A percentile compares a stretch with the other conserved stretches of the same genome.
Evolutionary conservation across 805 yeast genomes (phyloP).

Genomic region (Candida rishiriensis): DNA sequence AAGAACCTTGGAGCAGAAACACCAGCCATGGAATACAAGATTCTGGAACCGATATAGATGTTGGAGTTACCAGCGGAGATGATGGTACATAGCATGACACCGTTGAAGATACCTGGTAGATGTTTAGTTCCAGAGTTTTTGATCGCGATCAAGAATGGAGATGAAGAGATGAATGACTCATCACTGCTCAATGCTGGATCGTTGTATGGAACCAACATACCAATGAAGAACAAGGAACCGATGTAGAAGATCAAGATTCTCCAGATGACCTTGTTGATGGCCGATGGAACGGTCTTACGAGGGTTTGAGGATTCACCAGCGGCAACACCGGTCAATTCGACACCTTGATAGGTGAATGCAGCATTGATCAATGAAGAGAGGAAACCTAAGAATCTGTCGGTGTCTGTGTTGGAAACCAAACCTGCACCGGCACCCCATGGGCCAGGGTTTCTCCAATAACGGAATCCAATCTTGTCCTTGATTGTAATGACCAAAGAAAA

Average conservation of each 20-base stretch:
- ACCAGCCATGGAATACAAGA: slow-evolving; percentile 61
- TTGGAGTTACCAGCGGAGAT: slow-evolving; percentile 77
- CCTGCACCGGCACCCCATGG: slow-evolving; percentile 66
- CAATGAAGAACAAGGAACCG: slow-evolving; percentile 60
- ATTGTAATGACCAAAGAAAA: slow-evolving; percentile 57
- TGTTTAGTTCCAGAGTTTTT: slow-evolving; percentile 61
- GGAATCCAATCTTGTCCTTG: slow-evolving; percentile 72
- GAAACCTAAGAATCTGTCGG: slow-evolving; percentile 67
- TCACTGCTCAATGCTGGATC: slow-evolving; percentile 45
- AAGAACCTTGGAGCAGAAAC: slow-evolving; percentile 54
- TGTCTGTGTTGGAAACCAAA: slow-evolving; percentile 40
- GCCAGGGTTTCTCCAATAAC: slow-evolving; percentile 79
- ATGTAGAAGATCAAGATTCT: slow-evolving; percentile 67
- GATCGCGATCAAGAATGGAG: slow-evolving; percentile 74
- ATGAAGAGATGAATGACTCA: slow-evolving; percentile 43
- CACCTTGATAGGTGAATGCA: slow-evolving; percentile 79
- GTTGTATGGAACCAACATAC: slow-evolving; percentile 64
- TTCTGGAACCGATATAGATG: slow-evolving; percentile 67
- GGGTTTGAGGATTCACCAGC: slow-evolving; percentile 75
- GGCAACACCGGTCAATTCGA: slow-evolving; percentile 69
- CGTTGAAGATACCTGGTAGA: slow-evolving; percentile 68
- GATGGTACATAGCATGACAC: slow-evolving; percentile 60
- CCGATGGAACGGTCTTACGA: slow-evolving; percentile 63
- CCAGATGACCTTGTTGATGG: slow-evolving; percentile 63
- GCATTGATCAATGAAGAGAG: slow-evolving; percentile 64